These are phyloP conservation scores for Oenanthe javanica DNA, from an alignment of 140 eudicot genomes.

Conservation along the genomic window DNA sequence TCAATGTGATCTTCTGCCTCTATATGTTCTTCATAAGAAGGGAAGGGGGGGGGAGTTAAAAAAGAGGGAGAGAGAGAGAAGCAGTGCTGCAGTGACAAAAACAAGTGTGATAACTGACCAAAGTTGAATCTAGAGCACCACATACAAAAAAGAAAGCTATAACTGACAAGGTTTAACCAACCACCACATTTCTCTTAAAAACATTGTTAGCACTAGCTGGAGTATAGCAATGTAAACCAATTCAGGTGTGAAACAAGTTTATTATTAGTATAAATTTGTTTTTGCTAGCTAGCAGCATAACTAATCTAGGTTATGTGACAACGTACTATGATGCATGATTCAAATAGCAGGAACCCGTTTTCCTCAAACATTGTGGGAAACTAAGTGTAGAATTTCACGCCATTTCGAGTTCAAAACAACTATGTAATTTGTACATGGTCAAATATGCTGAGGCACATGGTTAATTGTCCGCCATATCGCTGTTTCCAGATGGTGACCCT, in stretches of 20 bases:
- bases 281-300: neutral
- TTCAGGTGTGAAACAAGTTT: neutral
- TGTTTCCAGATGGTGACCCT: neutral
- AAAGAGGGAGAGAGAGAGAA: too few relatives aligned
- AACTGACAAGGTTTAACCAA: neutral
- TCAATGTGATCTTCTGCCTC: constrained; percentile 8
- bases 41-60: neutral
- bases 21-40: neutral
- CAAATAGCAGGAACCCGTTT: neutral
- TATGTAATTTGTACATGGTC: neutral
- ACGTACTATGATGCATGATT: neutral
- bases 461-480: neutral
- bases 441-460: neutral
- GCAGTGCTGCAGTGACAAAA: neutral
- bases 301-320: neutral
- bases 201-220: neutral
- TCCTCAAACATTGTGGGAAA: neutral
- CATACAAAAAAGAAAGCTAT: neutral
- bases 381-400: neutral
- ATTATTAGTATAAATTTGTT: neutral
- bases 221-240: neutral
- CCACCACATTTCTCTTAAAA: neutral
- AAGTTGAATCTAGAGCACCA: neutral
- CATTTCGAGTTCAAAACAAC: neutral
- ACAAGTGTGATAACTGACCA: neutral